phyloP scores from a whole-genome alignment of 1,284 basidiomycete genomes.

The Pascua guehoae region DNA sequence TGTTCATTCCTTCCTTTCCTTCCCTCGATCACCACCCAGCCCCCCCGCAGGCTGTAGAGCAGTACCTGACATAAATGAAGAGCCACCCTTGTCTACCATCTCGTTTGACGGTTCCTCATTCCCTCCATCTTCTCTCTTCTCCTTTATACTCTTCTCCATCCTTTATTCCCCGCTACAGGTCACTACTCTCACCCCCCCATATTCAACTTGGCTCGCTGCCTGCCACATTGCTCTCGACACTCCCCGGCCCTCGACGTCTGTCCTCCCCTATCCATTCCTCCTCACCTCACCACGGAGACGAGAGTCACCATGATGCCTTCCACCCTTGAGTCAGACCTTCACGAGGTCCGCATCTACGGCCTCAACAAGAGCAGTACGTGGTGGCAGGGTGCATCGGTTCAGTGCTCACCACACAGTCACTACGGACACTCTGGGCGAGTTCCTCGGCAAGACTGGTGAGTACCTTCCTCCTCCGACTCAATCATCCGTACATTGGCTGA shows the following conservation, averaged over 20 bases:
- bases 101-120: not conserved
- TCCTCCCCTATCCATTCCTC: not conserved
- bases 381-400: too few species aligned
- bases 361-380: constrained; percentile 20
- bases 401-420: constrained; percentile 21
- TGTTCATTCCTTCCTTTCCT: too few species aligned
- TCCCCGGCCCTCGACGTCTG: not conserved
- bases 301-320: not conserved
- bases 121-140: constrained; percentile 1
- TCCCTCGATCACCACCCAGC: too few species aligned
- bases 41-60: too few species aligned
- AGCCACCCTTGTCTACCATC: not conserved
- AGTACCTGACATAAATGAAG: not conserved
- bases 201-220: not conserved
- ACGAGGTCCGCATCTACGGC: constrained; percentile 28
- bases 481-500: not conserved
- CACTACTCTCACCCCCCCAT: not conserved
- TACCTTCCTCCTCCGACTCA: not conserved
- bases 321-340: constrained; percentile 4
- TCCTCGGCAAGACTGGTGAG: constrained; percentile 34
- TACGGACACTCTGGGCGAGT: constrained; percentile 28
- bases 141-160: constrained; percentile 1
- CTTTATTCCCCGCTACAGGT: not conserved
- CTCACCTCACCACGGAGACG: constrained; percentile 3
- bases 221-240: not conserved